phyloP scores from a whole-genome alignment of 2,329 filamentous ascomycete species.

The Whalleya microplaca region DNA sequence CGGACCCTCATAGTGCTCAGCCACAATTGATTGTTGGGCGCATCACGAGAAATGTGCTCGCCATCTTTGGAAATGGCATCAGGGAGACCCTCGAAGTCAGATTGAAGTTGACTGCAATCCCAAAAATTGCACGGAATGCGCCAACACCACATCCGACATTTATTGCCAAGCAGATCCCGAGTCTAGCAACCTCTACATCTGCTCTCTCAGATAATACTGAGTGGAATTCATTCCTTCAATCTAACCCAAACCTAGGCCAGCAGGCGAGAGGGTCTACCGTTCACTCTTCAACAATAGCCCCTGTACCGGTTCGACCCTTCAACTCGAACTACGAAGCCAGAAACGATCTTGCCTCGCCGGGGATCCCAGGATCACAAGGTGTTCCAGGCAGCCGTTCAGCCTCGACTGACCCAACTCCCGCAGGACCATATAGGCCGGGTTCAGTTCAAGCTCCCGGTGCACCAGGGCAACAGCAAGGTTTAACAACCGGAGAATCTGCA shows the following conservation, averaged over 20 bases:
- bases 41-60: slow-evolving; percentile 83
- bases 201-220: slow-evolving; percentile 68
- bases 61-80: slow-evolving; percentile 79
- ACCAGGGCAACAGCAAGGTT: slow-evolving; percentile 22
- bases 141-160: slow-evolving; percentile 27
- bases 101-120: slow-evolving; percentile 80
- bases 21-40: slow-evolving; percentile 84
- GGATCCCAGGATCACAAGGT: slow-evolving; percentile 23
- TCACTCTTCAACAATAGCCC: slow-evolving; percentile 33
- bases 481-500: slow-evolving; percentile 15
- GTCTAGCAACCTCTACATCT: slow-evolving; percentile 37
- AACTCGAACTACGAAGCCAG: slow-evolving; percentile 31
- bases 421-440: slow-evolving; percentile 16
- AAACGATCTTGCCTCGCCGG: slow-evolving; percentile 18
- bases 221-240: slow-evolving; percentile 78
- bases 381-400: slow-evolving; percentile 30
- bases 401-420: slow-evolving; percentile 30
- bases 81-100: slow-evolving; percentile 93
- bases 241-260: slow-evolving; percentile 61
- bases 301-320: slow-evolving; percentile 36
- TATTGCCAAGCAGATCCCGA: slow-evolving; percentile 16
- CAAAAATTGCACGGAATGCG: slow-evolving; percentile 50
- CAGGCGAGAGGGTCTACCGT: slow-evolving; percentile 38
- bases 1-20: slow-evolving; percentile 39
- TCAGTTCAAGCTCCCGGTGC: slow-evolving; percentile 15